Conservation (phyloP, 2,329 filamentous ascomycete genomes). For the Emergomyces pasteurianus region DNA sequence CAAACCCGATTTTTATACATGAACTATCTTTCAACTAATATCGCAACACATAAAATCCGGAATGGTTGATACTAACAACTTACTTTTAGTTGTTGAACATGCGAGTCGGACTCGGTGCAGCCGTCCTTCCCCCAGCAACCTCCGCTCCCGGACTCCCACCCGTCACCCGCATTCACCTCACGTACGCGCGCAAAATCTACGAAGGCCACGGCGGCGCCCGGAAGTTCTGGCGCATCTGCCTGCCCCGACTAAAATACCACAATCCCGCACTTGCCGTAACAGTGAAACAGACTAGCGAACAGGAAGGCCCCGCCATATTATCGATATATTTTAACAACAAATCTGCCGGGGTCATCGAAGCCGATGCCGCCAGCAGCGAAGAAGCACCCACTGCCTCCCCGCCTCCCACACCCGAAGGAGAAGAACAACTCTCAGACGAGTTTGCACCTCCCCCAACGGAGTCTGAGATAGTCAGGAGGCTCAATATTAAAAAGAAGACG, state of each 20-base stretch:
- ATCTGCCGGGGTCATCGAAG: conserved; percentile 4
- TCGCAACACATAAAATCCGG: neutral
- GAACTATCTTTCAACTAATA: neutral
- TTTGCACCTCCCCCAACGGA: conserved; percentile 22
- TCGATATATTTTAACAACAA: conserved; percentile 32
- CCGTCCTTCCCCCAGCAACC: conserved; percentile 50
- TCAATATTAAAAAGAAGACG: conserved; percentile 29
- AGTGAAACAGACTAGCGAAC: conserved; percentile 54
- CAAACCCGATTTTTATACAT: neutral
- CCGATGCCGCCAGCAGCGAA: conserved; percentile 12
- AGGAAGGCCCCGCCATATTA: conserved; percentile 30
- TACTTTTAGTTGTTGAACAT: conserved; percentile 31
- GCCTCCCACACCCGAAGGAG: conserved; percentile 10
- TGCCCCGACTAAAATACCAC: conserved; percentile 85
- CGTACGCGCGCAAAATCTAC: conserved; percentile 33
- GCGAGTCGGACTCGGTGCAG: conserved; percentile 71
- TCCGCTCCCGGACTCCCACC: conserved; percentile 24
- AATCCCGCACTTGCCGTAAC: conserved; percentile 79
- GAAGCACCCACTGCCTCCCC: neutral
- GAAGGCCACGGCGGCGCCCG: conserved; percentile 40
- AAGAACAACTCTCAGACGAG: conserved; percentile 17
- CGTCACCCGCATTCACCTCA: conserved; percentile 32
- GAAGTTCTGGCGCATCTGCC: conserved; percentile 75
- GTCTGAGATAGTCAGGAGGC: conserved; percentile 22
- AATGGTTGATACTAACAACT: neutral